These are phyloP conservation scores for Parasarocladium wereldwijsianum DNA, from an alignment of 2,329 filamentous ascomycete genomes.

Conservation along the genomic window DNA sequence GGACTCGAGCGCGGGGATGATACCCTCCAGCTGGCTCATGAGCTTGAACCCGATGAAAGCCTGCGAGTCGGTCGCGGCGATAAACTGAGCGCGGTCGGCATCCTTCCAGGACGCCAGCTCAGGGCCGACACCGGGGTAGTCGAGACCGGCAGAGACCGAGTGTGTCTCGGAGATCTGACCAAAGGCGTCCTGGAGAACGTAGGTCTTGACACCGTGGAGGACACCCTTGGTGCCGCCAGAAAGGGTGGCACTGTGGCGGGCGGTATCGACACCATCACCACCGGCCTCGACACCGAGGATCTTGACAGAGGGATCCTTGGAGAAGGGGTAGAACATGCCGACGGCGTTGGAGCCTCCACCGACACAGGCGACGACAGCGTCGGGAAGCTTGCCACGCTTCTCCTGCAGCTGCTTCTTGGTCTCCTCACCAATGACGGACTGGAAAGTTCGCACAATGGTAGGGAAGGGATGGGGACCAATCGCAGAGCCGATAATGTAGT, in stretches of 20 bases:
- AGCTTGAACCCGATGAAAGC: constrained; percentile 79
- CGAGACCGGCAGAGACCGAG: constrained; percentile 88
- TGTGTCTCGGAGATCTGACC: constrained; percentile 93
- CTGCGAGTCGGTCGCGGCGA: constrained; percentile 82
- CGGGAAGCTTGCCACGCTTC: constrained; percentile 75
- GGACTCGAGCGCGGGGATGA: constrained; percentile 90
- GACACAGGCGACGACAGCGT: constrained; percentile 92
- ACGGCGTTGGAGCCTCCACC: constrained; percentile 90
- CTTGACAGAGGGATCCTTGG: constrained; percentile 70
- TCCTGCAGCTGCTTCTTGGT: constrained; percentile 84
- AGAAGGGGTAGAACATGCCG: constrained; percentile 97
- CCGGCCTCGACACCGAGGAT: constrained; percentile 90
- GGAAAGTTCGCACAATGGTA: constrained; percentile 93
- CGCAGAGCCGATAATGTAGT: constrained; percentile 96
- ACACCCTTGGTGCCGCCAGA: constrained; percentile 81
- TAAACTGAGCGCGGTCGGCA: constrained; percentile 67
- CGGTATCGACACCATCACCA: constrained; percentile 79
- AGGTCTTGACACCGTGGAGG: constrained; percentile 88
- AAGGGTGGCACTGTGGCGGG: constrained; percentile 75
- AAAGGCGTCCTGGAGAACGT: constrained; percentile 82
- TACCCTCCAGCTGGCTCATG: constrained; percentile 79
- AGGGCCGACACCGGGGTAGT: constrained; percentile 93
- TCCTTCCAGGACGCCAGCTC: constrained; percentile 93
- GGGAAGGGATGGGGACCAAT: constrained; percentile 98
- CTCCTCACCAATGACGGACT: constrained; percentile 89